Evolutionary conservation across 805 yeast species (phyloP).

Genomic region (Lachancea nothofagi): DNA sequence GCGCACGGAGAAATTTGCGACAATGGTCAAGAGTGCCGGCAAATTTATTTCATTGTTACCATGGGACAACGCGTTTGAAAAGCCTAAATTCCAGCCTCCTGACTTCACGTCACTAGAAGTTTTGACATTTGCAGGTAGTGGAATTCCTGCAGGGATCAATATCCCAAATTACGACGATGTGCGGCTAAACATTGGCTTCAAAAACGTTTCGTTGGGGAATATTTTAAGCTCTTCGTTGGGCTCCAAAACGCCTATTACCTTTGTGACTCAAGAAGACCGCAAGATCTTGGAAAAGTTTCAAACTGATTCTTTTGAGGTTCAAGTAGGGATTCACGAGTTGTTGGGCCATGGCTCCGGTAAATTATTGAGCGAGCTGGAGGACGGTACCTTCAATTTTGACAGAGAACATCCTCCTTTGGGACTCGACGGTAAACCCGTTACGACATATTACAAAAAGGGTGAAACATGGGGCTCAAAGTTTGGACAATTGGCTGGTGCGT

Average conservation of each 20-base stretch:
- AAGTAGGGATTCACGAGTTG: constrained; percentile 88
- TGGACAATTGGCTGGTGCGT: constrained; percentile 77
- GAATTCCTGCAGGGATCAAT: constrained; percentile 90
- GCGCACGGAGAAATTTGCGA: constrained; percentile 72
- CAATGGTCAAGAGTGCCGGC: constrained; percentile 62
- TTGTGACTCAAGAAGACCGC: constrained; percentile 48
- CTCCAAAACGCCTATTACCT: constrained; percentile 52
- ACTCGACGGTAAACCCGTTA: constrained; percentile 53
- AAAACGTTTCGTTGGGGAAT: constrained; percentile 85
- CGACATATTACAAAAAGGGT: constrained; percentile 68
- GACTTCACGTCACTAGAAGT: constrained; percentile 90
- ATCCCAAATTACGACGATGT: constrained; percentile 91
- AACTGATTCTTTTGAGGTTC: constrained; percentile 83
- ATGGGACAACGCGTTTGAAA: constrained; percentile 72
- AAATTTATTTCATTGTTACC: constrained; percentile 63
- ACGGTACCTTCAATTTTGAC: constrained; percentile 70
- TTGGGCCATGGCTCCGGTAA: constrained; percentile 92
- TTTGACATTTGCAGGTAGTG: constrained; percentile 81
- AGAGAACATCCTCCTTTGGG: constrained; percentile 54
- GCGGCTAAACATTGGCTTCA: constrained; percentile 76
- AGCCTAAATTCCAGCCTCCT: constrained; percentile 83
- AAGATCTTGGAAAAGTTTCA: constrained; percentile 63
- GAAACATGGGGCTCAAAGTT: constrained; percentile 90
- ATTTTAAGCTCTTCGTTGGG: constrained; percentile 63
- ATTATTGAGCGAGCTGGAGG: constrained; percentile 53